phyloP scores from a whole-genome alignment of 148 eudicot genomes.

The Salicornia ramosissima region DNA sequence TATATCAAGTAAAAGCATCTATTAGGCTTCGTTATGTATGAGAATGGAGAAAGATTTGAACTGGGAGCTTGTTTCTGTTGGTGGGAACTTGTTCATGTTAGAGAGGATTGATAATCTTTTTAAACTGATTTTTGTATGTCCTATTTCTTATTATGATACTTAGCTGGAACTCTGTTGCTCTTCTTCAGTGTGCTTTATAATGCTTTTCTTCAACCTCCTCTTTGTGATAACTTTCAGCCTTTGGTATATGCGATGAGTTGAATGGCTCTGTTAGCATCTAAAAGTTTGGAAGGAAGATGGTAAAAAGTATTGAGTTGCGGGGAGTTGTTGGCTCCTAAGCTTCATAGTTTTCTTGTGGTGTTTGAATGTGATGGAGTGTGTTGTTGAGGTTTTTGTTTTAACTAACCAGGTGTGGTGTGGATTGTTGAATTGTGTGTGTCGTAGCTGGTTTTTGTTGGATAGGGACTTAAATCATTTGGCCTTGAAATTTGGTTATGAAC shows the following conservation, averaged over 20 bases:
- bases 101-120: slow-evolving; percentile 2
- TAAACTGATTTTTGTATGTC: background rate
- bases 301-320: slow-evolving; percentile 6
- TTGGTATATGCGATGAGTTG: slow-evolving; percentile 27
- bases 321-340: slow-evolving; percentile 30
- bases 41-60: background rate
- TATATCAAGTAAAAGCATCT: background rate
- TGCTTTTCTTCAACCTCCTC: background rate
- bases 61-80: background rate
- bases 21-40: slow-evolving; percentile 3
- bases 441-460: slow-evolving; percentile 37
- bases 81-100: background rate
- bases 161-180: background rate
- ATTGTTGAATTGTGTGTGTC: slow-evolving; percentile 31
- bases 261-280: slow-evolving; percentile 22
- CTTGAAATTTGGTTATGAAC: slow-evolving; percentile 32
- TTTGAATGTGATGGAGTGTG: slow-evolving; percentile 29
- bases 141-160: background rate
- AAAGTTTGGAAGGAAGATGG: slow-evolving; percentile 14
- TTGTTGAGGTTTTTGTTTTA: slow-evolving; percentile 24
- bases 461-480: slow-evolving; percentile 24
- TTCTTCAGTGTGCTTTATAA: slow-evolving; percentile 1
- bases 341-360: slow-evolving; percentile 22
- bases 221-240: slow-evolving; percentile 13
- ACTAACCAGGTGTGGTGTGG: slow-evolving; percentile 34